These are phyloP conservation scores for Suillus occidentalis DNA, from an alignment of 768 basidiomycete species.

Conservation along the genomic window DNA sequence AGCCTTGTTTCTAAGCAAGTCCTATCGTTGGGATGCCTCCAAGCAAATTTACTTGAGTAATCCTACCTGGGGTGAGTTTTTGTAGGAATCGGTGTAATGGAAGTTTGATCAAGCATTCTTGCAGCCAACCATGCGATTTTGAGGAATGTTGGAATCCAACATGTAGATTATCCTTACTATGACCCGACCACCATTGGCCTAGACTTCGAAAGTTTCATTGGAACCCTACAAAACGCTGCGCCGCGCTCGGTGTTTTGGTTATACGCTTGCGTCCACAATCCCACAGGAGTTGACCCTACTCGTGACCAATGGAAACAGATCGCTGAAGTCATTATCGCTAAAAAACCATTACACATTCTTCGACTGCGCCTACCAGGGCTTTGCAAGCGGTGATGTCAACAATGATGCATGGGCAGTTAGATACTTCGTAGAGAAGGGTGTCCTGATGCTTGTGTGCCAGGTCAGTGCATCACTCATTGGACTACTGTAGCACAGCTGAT, in stretches of 20 bases:
- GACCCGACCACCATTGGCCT: conserved; percentile 87
- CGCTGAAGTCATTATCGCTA: conserved; percentile 67
- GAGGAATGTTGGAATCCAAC: conserved; percentile 85
- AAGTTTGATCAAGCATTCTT: conserved; percentile 1
- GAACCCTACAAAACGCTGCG: conserved; percentile 61
- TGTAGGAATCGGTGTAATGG: background rate
- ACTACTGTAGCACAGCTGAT: background rate
- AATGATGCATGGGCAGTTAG: conserved; percentile 93
- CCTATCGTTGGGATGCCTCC: conserved; percentile 68
- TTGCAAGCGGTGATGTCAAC: conserved; percentile 92
- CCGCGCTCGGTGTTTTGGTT: conserved; percentile 82
- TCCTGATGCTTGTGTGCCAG: conserved; percentile 87
- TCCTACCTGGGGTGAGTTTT: conserved; percentile 80
- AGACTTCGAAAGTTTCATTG: conserved; percentile 70
- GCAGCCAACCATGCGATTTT: conserved; percentile 85
- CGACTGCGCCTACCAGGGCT: conserved; percentile 97
- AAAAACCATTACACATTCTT: conserved; percentile 90
- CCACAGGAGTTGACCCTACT: conserved; percentile 94
- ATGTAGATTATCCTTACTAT: conserved; percentile 91
- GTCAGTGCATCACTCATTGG: conserved; percentile 52
- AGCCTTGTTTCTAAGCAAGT: conserved; percentile 80
- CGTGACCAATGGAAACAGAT: conserved; percentile 81
- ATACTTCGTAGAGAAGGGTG: conserved; percentile 74
- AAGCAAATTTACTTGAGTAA: conserved; percentile 83
- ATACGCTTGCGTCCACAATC: conserved; percentile 96